Base-by-base conservation (phyloP, 2,329 filamentous ascomycete species). In the Aspergillus ustus region DNA sequence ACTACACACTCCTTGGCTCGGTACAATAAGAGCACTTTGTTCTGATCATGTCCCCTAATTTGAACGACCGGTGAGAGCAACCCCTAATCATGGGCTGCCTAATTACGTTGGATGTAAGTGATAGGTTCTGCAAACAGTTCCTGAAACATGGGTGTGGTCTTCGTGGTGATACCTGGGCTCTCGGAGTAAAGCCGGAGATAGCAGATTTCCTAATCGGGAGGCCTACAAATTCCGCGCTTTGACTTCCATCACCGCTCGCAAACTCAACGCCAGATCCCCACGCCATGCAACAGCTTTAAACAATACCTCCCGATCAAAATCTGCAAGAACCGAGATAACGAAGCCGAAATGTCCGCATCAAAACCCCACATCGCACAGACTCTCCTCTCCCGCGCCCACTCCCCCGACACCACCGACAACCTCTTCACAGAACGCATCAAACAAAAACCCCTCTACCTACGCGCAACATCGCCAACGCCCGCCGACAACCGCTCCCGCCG, bases 341-440 rank as follows among this genome's bases (percentile, higher is more conserved):
- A 40, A 40, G 29, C 2, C 4, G 58, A 57, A 49, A 72, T 72
- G 68, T 57, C 70, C 25, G 56, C 67, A 51, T 57, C 72, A 61
- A 72, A 70, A 63, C 51, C 74, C 4, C 73, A 82, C 66, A 77
- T 86, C 9, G 88, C 87, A 0, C 83, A 87, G 66, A 79, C 83
- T 7, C 87, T 97, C 54, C 89, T 98, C 57, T 78, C 84, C 6
- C 89, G 91, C 70, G 92, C 92, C 9, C 92, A 97, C 78, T 89
- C 91, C 2, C 89, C 92, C 28, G 84, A 90, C 66, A 88, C 85
- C 60, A 87, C 89, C 58, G 80, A 82, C 37, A 84, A 87, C 57
- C 91, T 97, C 76, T 94, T 90, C 82, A 83, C 84, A 64, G 91
- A 96, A 66, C 93, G 93, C 77, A 87, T 97, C 74, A 87, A 92